Percentiles rank a stretch among this genome's conserved stretches.
Evolutionary conservation across 805 yeast species (phyloP).

Genomic region (Saccharomycopsis capsularis): DNA sequence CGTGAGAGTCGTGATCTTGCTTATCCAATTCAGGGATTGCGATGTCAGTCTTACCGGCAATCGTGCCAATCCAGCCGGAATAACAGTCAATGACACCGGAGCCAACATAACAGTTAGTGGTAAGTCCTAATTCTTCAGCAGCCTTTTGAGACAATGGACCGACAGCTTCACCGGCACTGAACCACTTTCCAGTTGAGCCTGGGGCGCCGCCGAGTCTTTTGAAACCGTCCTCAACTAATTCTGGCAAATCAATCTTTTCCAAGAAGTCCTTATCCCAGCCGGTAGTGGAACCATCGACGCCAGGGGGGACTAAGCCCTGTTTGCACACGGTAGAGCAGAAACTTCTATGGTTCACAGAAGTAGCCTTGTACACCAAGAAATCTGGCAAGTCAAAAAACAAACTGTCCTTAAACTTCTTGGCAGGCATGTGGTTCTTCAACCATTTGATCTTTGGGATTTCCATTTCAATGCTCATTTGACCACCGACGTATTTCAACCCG

Average conservation of each 20-base stretch:
- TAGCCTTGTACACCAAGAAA: constrained; percentile 84
- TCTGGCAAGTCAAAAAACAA: constrained; percentile 93
- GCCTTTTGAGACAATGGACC: constrained; percentile 62
- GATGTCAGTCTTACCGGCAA: constrained; percentile 76
- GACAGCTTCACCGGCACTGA: constrained; percentile 85
- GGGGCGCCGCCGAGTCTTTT: constrained; percentile 78
- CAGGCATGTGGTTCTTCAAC: constrained; percentile 81
- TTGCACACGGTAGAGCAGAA: constrained; percentile 90
- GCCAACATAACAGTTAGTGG: constrained; percentile 77
- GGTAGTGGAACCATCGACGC: constrained; percentile 75
- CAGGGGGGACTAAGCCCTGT: constrained; percentile 89
- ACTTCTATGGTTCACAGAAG: constrained; percentile 80
- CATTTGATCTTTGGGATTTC: constrained; percentile 95
- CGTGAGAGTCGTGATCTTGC: constrained; percentile 38
- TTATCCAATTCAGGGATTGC: constrained; percentile 45
- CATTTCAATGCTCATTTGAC: constrained; percentile 97
- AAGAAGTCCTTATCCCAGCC: constrained; percentile 91
- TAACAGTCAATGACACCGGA: constrained; percentile 97
- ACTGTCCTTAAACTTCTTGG: constrained; percentile 44
- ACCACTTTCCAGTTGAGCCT: constrained; percentile 60
- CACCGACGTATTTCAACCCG: constrained; percentile 88
- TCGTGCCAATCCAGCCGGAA: constrained; percentile 98
- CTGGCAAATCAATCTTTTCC: constrained; percentile 59
- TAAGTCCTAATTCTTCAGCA: constrained; percentile 78
- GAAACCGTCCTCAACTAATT: constrained; percentile 70